A percentile compares a stretch with the other conserved stretches of the same genome.
Evolutionary conservation across 2,329 filamentous ascomycete genomes (phyloP).

Genomic region (Laburnicola sp.): DNA sequence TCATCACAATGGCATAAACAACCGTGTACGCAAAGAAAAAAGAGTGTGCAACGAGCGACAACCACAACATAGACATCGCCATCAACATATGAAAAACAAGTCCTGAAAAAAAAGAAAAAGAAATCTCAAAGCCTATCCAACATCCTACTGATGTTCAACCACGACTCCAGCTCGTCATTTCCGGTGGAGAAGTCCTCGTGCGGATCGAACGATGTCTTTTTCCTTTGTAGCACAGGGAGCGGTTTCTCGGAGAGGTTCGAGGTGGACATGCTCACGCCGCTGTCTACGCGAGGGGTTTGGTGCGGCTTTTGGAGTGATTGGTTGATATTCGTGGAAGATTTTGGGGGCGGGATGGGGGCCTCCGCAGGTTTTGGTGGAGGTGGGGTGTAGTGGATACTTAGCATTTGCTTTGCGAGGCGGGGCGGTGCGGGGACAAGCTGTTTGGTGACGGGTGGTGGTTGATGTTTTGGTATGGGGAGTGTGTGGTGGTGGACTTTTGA

Average conservation of each 20-base stretch:
- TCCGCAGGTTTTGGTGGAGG: neutral
- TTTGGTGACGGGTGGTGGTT: neutral
- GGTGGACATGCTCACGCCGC: slow-evolving; percentile 13
- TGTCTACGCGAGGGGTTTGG: slow-evolving; percentile 14
- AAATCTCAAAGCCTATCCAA: neutral
- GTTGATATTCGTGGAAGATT: neutral
- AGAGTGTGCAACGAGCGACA: no score
- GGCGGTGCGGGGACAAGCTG: neutral
- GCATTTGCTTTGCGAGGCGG: slow-evolving; percentile 17
- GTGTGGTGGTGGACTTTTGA: slow-evolving; percentile 1
- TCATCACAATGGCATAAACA: no score
- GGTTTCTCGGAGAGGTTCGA: slow-evolving; percentile 6
- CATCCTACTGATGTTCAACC: slow-evolving; percentile 2
- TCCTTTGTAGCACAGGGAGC: slow-evolving; percentile 15
- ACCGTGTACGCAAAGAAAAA: no score
- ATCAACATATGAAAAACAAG: neutral
- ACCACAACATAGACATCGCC: neutral
- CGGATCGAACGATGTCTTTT: slow-evolving; percentile 8
- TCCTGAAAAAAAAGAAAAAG: neutral
- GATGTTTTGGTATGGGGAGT: neutral
- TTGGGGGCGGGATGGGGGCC: neutral
- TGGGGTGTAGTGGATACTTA: slow-evolving; percentile 17
- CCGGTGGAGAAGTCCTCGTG: neutral
- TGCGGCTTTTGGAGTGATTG: neutral
- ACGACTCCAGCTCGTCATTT: neutral